Conservation (phyloP, 306 rosid species). For the Prinsepia uniflora region DNA sequence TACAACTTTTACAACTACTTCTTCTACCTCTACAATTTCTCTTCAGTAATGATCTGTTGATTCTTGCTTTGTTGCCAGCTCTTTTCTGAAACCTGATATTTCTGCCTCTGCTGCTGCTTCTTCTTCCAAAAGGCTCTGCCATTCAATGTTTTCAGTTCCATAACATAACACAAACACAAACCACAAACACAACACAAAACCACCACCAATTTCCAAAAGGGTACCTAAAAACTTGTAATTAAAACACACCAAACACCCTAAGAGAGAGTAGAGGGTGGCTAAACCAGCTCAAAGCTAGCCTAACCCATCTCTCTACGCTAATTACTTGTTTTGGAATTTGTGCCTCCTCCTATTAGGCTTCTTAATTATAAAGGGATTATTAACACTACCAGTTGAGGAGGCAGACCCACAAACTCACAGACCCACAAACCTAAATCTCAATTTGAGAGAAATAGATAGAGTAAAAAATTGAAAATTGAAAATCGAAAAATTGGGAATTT, state of each 20-base stretch:
- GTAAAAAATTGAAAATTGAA: background rate
- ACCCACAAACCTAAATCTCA: conserved; percentile 7
- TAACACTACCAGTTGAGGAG: conserved; percentile 36
- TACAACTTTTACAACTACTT: background rate
- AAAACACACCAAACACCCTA: background rate
- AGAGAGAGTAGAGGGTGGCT: conserved; percentile 5
- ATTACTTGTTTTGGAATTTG: background rate
- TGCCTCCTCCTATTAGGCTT: background rate
- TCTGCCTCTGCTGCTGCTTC: conserved; percentile 18
- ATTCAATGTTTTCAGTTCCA: conserved; percentile 70
- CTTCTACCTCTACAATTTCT: conserved; percentile 8
- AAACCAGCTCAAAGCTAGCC: conserved; percentile 30
- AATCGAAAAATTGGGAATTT: background rate
- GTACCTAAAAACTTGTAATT: background rate
- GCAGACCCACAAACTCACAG: conserved; percentile 20
- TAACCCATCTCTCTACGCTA: conserved; percentile 52
- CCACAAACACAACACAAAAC: conserved; percentile 16
- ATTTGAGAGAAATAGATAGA: conserved; percentile 7
- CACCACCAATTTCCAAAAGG: conserved; percentile 13
- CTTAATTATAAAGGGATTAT: conserved; percentile 5
- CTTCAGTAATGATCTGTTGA: conserved; percentile 6
- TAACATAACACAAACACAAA: conserved; percentile 33
- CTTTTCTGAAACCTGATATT: conserved; percentile 34
- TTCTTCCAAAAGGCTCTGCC: conserved; percentile 57
- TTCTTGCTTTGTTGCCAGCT: conserved; percentile 34